These are phyloP conservation scores for Gillenia trifoliata DNA, from an alignment of 306 rosid species.

Conservation along the genomic window DNA sequence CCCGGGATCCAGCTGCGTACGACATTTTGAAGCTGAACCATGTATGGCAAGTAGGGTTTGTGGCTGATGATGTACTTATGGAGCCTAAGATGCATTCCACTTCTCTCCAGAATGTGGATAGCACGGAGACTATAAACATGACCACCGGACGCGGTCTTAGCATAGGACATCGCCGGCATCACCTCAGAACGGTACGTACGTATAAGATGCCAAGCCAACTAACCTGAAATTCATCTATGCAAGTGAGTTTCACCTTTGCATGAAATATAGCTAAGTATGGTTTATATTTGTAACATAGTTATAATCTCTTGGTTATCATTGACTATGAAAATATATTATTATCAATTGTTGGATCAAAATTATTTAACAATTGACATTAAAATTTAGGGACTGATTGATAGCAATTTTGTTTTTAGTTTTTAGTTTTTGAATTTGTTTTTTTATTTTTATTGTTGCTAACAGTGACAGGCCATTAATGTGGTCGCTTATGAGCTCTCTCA, in stretches of 20 bases:
- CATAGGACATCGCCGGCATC: constrained; percentile 17
- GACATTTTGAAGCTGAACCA: constrained; percentile 36
- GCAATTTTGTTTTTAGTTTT: no score
- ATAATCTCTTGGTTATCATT: no score
- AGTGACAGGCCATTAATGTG: no score
- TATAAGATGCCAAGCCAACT: constrained; percentile 2
- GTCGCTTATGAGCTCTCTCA: no score
- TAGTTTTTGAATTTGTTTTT: no score
- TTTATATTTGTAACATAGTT: no score
- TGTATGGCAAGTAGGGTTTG: constrained; percentile 78
- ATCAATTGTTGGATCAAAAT: not conserved
- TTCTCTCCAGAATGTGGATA: constrained; percentile 49
- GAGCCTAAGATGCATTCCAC: constrained; percentile 39
- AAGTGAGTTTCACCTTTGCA: no score
- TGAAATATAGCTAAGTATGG: no score
- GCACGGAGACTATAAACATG: constrained; percentile 57
- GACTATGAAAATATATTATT: not conserved
- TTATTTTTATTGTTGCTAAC: no score
- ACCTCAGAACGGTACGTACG: constrained; percentile 39
- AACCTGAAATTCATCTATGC: not conserved
- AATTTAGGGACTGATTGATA: no score
- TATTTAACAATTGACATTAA: not conserved
- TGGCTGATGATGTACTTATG: not conserved
- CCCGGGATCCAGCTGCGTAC: not conserved
- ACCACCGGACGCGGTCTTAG: not conserved